Evolutionary conservation across 148 eudicot genomes (phyloP).

Genomic region (Cornus controversa): DNA sequence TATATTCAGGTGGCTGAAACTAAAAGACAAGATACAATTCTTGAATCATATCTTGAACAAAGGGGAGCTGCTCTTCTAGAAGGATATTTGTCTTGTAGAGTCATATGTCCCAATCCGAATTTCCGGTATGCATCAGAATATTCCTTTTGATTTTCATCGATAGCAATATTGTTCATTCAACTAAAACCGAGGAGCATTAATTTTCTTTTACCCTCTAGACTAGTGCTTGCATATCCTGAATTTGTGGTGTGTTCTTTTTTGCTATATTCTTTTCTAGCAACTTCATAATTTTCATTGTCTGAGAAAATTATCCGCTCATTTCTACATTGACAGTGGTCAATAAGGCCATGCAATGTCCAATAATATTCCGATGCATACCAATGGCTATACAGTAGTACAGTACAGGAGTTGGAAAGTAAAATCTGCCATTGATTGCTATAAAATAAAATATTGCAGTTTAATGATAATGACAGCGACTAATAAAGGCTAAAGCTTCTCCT

Average conservation of each 20-base stretch:
- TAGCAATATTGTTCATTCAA: neutral
- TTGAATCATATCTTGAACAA: slow-evolving; percentile 81
- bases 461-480: neutral
- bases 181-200: neutral
- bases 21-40: slow-evolving; percentile 54
- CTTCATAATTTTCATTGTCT: neutral
- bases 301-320: neutral
- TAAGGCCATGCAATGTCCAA: neutral
- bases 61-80: slow-evolving; percentile 83
- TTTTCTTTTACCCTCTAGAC: neutral
- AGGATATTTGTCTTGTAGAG: slow-evolving; percentile 74
- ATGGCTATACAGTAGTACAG: neutral
- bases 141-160: neutral
- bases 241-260: neutral
- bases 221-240: neutral
- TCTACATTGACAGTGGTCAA: neutral
- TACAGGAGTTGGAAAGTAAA: neutral
- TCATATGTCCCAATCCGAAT: slow-evolving; percentile 73
- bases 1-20: slow-evolving; percentile 56
- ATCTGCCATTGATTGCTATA: neutral
- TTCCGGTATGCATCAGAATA: slow-evolving; percentile 49
- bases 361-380: no score
- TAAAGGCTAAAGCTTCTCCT: neutral
- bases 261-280: neutral
- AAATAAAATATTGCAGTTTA: neutral